phyloP scores from a whole-genome alignment of 106 monocot genomes.

The Vanilla planifolia region DNA sequence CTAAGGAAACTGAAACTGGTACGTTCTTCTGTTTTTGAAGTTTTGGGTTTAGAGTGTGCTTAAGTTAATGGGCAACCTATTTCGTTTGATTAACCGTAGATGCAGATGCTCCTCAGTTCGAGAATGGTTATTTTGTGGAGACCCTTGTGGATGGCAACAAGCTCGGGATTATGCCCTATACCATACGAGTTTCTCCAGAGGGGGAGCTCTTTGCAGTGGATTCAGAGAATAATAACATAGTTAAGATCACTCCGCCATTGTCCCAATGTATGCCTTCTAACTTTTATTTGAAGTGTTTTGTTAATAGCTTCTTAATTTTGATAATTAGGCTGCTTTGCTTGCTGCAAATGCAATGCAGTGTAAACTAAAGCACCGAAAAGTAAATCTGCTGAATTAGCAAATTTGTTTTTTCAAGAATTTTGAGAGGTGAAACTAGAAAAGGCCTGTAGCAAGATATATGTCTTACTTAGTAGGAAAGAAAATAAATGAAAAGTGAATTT shows the following conservation, averaged over 20 bases:
- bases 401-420: too few species aligned
- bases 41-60: constrained; percentile 1
- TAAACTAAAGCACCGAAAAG: too few species aligned
- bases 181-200: constrained; percentile 76
- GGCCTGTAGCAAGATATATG: too few species aligned
- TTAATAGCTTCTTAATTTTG: not conserved
- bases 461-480: too few species aligned
- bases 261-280: constrained; percentile 58
- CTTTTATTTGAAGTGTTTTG: not conserved
- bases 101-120: constrained; percentile 72
- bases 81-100: constrained; percentile 31
- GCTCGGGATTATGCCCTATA: constrained; percentile 77
- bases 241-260: constrained; percentile 62
- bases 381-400: too few species aligned
- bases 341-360: too few species aligned
- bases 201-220: constrained; percentile 91
- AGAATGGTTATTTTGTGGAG: constrained; percentile 88
- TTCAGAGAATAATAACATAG: constrained; percentile 61
- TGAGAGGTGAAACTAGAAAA: too few species aligned
- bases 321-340: too few species aligned
- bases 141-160: constrained; percentile 85
- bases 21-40: not conserved
- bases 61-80: constrained; percentile 2
- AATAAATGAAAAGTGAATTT: too few species aligned
- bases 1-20: constrained; percentile 51